Conservation (phyloP, 108 stramenopile species). For the Ochromonas danica region DNA sequence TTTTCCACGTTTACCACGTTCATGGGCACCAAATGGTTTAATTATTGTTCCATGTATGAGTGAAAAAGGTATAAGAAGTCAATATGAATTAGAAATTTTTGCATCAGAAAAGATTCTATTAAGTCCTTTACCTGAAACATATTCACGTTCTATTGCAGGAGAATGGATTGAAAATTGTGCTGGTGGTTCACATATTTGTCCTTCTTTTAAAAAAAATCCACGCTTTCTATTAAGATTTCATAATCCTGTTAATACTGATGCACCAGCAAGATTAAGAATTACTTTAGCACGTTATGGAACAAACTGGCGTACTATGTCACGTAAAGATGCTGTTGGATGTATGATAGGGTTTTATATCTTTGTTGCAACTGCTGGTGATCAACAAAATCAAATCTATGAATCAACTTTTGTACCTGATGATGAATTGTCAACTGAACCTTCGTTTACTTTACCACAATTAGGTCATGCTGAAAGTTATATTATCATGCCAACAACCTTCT, state of each 20-base stretch:
- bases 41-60: constrained; percentile 53
- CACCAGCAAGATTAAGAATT: not conserved
- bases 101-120: constrained; percentile 44
- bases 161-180: constrained; percentile 52
- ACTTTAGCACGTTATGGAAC: constrained; percentile 33
- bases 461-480: constrained; percentile 45
- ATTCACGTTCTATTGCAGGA: constrained; percentile 26
- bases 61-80: constrained; percentile 44
- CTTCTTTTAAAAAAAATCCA: constrained; percentile 53
- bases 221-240: constrained; percentile 42
- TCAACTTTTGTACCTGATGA: constrained; percentile 42
- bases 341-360: constrained; percentile 63
- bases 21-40: constrained; percentile 49
- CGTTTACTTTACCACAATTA: constrained; percentile 38
- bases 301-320: not conserved
- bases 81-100: constrained; percentile 54
- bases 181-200: constrained; percentile 56
- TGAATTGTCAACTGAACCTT: constrained; percentile 46
- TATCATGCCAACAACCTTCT: constrained; percentile 60
- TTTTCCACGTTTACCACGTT: constrained; percentile 37
- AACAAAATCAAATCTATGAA: constrained; percentile 19
- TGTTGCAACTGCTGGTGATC: constrained; percentile 8
- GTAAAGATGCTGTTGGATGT: constrained; percentile 54
- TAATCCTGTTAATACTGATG: not conserved
- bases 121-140: constrained; percentile 48